Percentiles rank a stretch among this genome's conserved stretches.
Evolutionary conservation across 2,329 filamentous ascomycete genomes (phyloP).

Genomic region (Penicillium sp.): DNA sequence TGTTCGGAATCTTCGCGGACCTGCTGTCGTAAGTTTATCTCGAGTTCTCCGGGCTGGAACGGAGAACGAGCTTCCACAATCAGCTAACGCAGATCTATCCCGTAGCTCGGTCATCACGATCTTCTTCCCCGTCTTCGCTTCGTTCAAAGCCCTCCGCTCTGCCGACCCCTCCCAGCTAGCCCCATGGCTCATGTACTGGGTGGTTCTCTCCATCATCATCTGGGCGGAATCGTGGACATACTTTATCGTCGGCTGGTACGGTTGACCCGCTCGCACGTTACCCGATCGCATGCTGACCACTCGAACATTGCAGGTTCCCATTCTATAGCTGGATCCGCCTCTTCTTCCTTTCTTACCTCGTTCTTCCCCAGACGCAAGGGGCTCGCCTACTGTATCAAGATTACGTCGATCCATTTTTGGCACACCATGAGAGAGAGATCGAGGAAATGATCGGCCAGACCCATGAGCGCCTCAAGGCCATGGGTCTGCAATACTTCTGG

Average conservation of each 20-base stretch:
- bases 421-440: constrained; percentile 83
- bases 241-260: constrained; percentile 80
- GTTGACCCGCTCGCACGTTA: neutral
- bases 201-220: constrained; percentile 79
- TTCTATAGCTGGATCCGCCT: constrained; percentile 93
- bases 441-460: constrained; percentile 83
- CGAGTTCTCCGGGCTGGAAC: neutral
- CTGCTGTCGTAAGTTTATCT: constrained; percentile 69
- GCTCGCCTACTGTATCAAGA: constrained; percentile 82
- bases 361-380: constrained; percentile 96
- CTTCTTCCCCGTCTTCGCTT: constrained; percentile 93
- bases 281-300: constrained; percentile 4
- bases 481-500: constrained; percentile 76
- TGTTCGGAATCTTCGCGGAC: constrained; percentile 79
- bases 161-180: constrained; percentile 85
- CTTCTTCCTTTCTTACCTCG: constrained; percentile 85
- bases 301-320: constrained; percentile 64
- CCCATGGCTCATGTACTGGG: constrained; percentile 99
- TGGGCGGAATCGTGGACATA: constrained; percentile 84
- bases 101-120: constrained; percentile 80
- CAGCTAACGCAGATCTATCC: constrained; percentile 14
- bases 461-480: constrained; percentile 75
- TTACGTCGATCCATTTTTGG: constrained; percentile 84
- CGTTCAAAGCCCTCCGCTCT: constrained; percentile 95
- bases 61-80: neutral